These are phyloP conservation scores for Salix koriyanagi DNA, from an alignment of 345 rosid species.

Conservation along the genomic window DNA sequence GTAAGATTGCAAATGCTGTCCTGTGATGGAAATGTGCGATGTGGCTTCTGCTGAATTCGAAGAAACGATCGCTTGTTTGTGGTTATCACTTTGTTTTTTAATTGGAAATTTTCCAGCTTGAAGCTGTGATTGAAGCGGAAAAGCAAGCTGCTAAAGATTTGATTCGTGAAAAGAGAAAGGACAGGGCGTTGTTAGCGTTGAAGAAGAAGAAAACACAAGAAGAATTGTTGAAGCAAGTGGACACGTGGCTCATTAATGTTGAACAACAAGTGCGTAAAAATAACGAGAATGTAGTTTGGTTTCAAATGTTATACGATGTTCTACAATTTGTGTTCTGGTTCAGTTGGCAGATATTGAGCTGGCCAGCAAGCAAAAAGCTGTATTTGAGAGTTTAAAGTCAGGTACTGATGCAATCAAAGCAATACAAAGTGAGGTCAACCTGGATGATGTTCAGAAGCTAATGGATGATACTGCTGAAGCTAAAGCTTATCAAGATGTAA, in stretches of 20 bases:
- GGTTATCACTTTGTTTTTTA: not conserved
- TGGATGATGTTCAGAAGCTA: slow-evolving; percentile 88
- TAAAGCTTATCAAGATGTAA: slow-evolving; percentile 92
- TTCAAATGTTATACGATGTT: not conserved
- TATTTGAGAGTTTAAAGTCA: slow-evolving; percentile 82
- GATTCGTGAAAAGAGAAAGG: slow-evolving; percentile 78
- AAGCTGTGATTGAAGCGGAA: slow-evolving; percentile 79
- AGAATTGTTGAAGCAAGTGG: slow-evolving; percentile 86
- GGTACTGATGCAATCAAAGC: slow-evolving; percentile 82
- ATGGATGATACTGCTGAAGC: slow-evolving; percentile 97
- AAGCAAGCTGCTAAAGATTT: slow-evolving; percentile 85
- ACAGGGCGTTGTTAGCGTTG: slow-evolving; percentile 82
- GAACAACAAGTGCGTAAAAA: slow-evolving; percentile 77
- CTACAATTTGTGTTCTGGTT: slow-evolving; percentile 11
- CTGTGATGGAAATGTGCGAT: not conserved
- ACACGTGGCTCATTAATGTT: slow-evolving; percentile 86
- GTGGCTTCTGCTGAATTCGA: not conserved
- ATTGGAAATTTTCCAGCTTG: slow-evolving; percentile 46
- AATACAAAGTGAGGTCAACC: slow-evolving; percentile 77
- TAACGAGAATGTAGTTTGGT: not conserved
- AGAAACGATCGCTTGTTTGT: not conserved
- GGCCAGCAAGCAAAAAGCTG: slow-evolving; percentile 91
- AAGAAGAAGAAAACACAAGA: slow-evolving; percentile 95
- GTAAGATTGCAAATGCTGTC: not conserved
- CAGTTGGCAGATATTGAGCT: slow-evolving; percentile 95